Conservation (phyloP, 2,329 filamentous ascomycete genomes). For the Alternaria sp. region DNA sequence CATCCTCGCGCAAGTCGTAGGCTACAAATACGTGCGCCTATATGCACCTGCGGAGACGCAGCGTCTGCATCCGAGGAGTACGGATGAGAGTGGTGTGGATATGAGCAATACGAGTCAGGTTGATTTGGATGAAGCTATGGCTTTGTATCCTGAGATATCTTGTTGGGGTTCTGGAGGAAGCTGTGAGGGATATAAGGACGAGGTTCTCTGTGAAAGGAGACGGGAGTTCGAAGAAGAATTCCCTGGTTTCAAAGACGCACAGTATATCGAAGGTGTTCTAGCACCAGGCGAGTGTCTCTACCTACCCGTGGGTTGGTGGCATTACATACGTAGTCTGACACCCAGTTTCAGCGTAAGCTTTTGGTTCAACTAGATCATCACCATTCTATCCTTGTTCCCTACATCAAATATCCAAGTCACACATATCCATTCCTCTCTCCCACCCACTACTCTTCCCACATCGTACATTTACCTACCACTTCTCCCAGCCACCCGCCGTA, state of each 20-base stretch:
- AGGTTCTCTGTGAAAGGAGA: background rate
- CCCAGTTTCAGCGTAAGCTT: slow-evolving; percentile 95
- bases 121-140: slow-evolving; percentile 74
- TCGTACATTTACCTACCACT: too few relatives aligned
- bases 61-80: slow-evolving; percentile 66
- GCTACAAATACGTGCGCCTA: slow-evolving; percentile 87
- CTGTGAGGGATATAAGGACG: slow-evolving; percentile 48
- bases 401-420: too few relatives aligned
- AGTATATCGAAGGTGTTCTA: slow-evolving; percentile 79
- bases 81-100: slow-evolving; percentile 73
- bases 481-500: too few relatives aligned
- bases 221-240: slow-evolving; percentile 46
- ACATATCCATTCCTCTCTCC: background rate
- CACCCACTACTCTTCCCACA: background rate
- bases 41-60: slow-evolving; percentile 72
- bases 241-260: slow-evolving; percentile 64
- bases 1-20: slow-evolving; percentile 86
- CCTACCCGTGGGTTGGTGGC: slow-evolving; percentile 96
- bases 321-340: slow-evolving; percentile 86
- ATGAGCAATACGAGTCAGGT: slow-evolving; percentile 90
- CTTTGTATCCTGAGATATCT: slow-evolving; percentile 47
- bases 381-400: background rate
- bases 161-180: slow-evolving; percentile 30
- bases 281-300: slow-evolving; percentile 84
- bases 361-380: slow-evolving; percentile 68